Evolutionary conservation across 2,329 filamentous ascomycete genomes (phyloP).

Genomic region (Penicillium hesseltinei): DNA sequence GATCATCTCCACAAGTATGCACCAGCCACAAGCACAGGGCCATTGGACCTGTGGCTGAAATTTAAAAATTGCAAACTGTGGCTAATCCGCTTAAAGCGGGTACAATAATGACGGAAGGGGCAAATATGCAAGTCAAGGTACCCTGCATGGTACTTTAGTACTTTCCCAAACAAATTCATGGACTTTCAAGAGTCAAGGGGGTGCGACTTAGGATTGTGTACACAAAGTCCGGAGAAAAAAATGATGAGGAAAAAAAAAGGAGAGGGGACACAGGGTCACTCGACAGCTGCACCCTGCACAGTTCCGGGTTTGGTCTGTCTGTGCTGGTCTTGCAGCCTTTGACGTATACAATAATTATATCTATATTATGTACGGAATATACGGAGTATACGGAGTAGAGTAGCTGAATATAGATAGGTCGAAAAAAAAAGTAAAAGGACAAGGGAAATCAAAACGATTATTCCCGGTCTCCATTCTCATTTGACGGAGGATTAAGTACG

Average conservation of each 20-base stretch:
- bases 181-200: background rate
- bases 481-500: background rate
- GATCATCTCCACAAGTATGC: conserved; percentile 1
- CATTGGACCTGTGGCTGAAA: background rate
- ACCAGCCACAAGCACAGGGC: background rate
- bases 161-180: conserved; percentile 1
- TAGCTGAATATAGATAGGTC: background rate
- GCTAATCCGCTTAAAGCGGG: conserved; percentile 14
- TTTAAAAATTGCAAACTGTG: conserved; percentile 4
- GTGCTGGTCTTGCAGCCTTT: conserved; percentile 17
- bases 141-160: conserved; percentile 15
- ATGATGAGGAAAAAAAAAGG: background rate
- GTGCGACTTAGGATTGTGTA: background rate
- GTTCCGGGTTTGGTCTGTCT: conserved; percentile 19
- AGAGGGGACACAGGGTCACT: conserved; percentile 12
- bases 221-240: conserved; percentile 6
- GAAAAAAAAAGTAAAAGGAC: background rate
- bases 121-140: conserved; percentile 22
- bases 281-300: conserved; percentile 19
- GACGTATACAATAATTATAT: background rate
- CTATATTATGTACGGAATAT: background rate
- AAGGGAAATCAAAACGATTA: background rate
- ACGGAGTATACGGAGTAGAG: background rate
- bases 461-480: background rate
- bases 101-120: conserved; percentile 27